Base-by-base conservation (phyloP, 2,329 filamentous ascomycete species). In the Sarocladium kiliense region DNA sequence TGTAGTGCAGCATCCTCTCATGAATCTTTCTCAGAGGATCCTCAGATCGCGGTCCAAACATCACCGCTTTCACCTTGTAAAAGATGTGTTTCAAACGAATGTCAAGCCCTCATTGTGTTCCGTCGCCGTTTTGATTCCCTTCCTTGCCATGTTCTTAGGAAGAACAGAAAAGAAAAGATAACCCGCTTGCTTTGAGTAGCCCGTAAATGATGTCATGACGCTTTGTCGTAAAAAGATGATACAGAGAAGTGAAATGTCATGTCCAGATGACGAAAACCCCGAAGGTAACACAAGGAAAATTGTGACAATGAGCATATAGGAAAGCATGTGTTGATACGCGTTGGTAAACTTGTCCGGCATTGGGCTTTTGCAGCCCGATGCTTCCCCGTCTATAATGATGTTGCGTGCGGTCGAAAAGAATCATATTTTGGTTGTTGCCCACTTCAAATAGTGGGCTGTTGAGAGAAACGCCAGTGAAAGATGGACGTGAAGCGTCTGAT, bases 271-370 rank as follows among this genome's bases (percentile, higher is more conserved):
- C 44, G 44, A 32, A 36, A 56, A 44, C 54, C 39, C 27, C 36
- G 18, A 55, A 49, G 9, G 25, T 39, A 55, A 57, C 27, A 53
- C 21, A 34, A 54, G 16, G 47, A 54, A 51, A 44, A 55, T 51
- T 47, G 37, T 37, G 54, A 42, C 54, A 50, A 37, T 27, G 14
- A 26, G 50, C 51, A 30, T 32, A 53, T 21, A 23, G 34, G 3
- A 51, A 51, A 21, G 25, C 44, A 47, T 27, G 25, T 27, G 44
- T 23, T 47, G 10, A 30, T 47, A 23, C 23, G 23, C 44, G 23
- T 27, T 47, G 41, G 44, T 6, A 27, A 30, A 27, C 7, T 10
- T 23, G 18, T 36, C 47, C 47, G 47, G 47, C 47, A 36, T 25
- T 11, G 14, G 18, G 47, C 47, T 36, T 9, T 11, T 23, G 47